Percentiles rank a stretch among this genome's conserved stretches.
Evolutionary conservation across 768 basidiomycete genomes (phyloP).

Genomic region (Tephrocybe sp.): DNA sequence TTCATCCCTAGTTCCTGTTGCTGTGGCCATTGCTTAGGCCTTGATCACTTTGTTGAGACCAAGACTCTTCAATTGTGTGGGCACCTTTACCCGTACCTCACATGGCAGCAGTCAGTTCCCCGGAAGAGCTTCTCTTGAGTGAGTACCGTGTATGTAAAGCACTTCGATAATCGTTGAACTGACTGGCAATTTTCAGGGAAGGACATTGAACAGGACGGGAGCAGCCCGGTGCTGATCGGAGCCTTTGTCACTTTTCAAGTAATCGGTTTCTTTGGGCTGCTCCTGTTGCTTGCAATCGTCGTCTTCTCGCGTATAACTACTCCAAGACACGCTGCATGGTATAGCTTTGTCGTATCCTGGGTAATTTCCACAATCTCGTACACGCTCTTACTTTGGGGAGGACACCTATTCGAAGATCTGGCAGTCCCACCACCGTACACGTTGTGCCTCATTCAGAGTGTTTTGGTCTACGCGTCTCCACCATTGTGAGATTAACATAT

Average conservation of each 20-base stretch:
- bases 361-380: slow-evolving; percentile 27
- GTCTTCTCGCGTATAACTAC: slow-evolving; percentile 16
- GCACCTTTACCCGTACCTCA: background rate
- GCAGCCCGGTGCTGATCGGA: slow-evolving; percentile 13
- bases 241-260: slow-evolving; percentile 24
- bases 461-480: slow-evolving; percentile 23
- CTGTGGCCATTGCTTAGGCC: too few relatives aligned
- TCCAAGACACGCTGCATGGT: slow-evolving; percentile 28
- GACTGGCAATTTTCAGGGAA: background rate
- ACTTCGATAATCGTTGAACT: background rate
- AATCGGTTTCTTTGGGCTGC: slow-evolving; percentile 21
- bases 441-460: slow-evolving; percentile 24
- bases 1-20: too few relatives aligned
- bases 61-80: background rate
- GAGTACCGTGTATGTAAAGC: background rate
- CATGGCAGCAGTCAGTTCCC: background rate
- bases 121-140: slow-evolving; percentile 2
- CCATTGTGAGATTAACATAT: slow-evolving; percentile 6
- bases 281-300: slow-evolving; percentile 21
- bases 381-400: slow-evolving; percentile 24
- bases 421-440: slow-evolving; percentile 18
- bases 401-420: slow-evolving; percentile 10
- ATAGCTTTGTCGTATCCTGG: slow-evolving; percentile 28
- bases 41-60: too few relatives aligned
- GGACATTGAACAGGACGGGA: slow-evolving; percentile 1